Percentiles rank a stretch among this genome's conserved stretches.
Conservation (phyloP, 2,329 filamentous ascomycete genomes). For the Daldinia sp. region DNA sequence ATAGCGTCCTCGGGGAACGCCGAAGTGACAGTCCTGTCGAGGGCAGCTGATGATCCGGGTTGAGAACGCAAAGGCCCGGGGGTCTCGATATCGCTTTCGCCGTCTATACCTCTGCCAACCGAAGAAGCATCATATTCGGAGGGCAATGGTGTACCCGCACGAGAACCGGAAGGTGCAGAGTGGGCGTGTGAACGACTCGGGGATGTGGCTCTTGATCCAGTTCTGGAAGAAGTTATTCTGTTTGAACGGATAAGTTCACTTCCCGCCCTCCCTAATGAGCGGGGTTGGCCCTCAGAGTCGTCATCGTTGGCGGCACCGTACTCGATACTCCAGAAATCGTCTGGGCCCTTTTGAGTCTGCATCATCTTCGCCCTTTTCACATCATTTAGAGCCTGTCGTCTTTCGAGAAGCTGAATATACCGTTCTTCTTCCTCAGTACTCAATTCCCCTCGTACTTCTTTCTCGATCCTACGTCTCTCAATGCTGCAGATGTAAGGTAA, state of each 20-base stretch:
- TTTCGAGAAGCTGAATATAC: constrained; percentile 69
- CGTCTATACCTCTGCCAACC: constrained; percentile 51
- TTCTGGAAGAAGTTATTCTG: constrained; percentile 42
- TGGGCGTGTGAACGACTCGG: constrained; percentile 61
- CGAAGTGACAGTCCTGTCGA: constrained; percentile 84
- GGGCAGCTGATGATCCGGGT: constrained; percentile 65
- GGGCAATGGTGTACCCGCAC: constrained; percentile 50
- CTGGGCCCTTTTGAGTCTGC: constrained; percentile 62
- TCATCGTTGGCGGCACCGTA: constrained; percentile 73
- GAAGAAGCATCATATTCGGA: constrained; percentile 53
- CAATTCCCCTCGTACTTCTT: constrained; percentile 72
- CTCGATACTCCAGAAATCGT: constrained; percentile 86
- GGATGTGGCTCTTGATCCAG: constrained; percentile 56
- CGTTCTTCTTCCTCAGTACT: constrained; percentile 70
- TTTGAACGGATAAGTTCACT: constrained; percentile 39
- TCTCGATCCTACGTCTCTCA: constrained; percentile 84
- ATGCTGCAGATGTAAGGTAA: constrained; percentile 84
- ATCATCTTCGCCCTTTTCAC: constrained; percentile 68
- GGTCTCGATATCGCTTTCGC: constrained; percentile 66
- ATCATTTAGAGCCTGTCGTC: constrained; percentile 69
- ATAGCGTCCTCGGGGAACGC: constrained; percentile 71
- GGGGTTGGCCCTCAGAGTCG: constrained; percentile 55
- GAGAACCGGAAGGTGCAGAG: constrained; percentile 60
- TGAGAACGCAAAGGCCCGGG: constrained; percentile 66
- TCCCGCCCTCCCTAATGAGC: constrained; percentile 43